Base-by-base conservation (phyloP, 116 monocot species). In the Dioscorea cayenensis region DNA sequence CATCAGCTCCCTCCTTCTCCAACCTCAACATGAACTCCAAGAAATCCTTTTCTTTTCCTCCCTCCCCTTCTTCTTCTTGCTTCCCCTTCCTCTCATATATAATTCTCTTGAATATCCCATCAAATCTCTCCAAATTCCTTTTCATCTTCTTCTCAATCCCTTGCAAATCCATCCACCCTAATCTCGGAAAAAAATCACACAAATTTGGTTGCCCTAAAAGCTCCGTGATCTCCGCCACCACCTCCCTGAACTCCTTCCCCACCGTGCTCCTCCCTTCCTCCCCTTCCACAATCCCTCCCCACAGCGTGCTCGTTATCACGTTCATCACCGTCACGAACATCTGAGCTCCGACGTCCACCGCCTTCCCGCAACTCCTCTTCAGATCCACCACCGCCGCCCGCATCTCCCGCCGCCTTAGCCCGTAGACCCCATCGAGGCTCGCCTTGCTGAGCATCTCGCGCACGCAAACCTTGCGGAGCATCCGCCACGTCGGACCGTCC, bases 111-210 rank as follows among this genome's bases (percentile, higher is more conserved):
- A 80, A 76, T 3, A 77, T 48, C 7, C 12, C 14, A 61, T 77
- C 77, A 10, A 76, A 28, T 69, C 60, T 28, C 7, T 18, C 51
- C 43, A 6, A 18, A 5, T 69, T 0, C 19, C 16, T 27, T 63
- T 6, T 0, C 52, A 52, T 49, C 58, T 51, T 36, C 63, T 36
- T 55, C 66, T 22, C 37, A 11, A 77, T 6, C 14, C 81, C 81
- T 28, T 81, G 81, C 61, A 81, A 36, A 48, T 81, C 81, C 4
- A 77, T 32, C 52, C 51, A 12, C 35, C 63, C 49, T 38, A 77
- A 20, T n/a, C 64, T 29, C 13, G 81, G 52, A 32, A 66, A 67
- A 20, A 75, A 66, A 37, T 75, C 75, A 21, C 66, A 75, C 19
- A 75, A 7, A 17, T 75, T 75, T 0, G 75, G 66, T 35, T 6